These are phyloP conservation scores for Citeromyces matritensis DNA, from an alignment of 805 yeast genomes.

Conservation along the genomic window DNA sequence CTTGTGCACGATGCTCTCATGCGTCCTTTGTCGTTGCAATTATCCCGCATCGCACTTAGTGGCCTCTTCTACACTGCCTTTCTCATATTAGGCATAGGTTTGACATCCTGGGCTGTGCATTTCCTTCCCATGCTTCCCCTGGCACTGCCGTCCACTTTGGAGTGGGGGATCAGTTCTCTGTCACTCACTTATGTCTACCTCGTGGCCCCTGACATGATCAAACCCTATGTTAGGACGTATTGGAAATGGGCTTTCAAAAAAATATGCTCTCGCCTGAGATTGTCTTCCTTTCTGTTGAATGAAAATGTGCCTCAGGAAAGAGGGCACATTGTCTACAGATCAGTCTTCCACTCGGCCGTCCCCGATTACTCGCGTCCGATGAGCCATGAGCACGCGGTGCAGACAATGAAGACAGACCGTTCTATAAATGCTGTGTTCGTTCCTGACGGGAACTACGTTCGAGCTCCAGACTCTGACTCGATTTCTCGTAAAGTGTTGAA, in stretches of 20 bases:
- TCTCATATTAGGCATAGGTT: constrained; percentile 64
- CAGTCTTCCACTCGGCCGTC: constrained; percentile 21
- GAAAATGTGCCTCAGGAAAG: constrained; percentile 49
- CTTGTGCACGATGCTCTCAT: constrained; percentile 78
- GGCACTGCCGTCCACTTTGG: neutral
- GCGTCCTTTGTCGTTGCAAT: constrained; percentile 57
- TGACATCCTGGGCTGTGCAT: constrained; percentile 33
- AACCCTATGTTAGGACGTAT: constrained; percentile 17
- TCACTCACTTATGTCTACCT: neutral
- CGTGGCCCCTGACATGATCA: constrained; percentile 1
- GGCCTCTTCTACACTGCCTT: constrained; percentile 62
- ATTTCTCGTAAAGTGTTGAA: constrained; percentile 50
- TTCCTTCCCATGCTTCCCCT: constrained; percentile 11
- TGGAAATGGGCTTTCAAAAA: constrained; percentile 51
- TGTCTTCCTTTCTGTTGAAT: constrained; percentile 72
- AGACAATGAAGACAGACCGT: constrained; percentile 24
- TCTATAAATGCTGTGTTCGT: constrained; percentile 41
- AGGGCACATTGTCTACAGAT: constrained; percentile 50
- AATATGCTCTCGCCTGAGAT: constrained; percentile 40
- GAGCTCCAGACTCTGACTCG: constrained; percentile 81
- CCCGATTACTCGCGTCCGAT: constrained; percentile 48
- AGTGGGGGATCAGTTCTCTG: neutral
- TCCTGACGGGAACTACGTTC: constrained; percentile 67
- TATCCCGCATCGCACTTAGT: constrained; percentile 58
- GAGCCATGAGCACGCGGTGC: constrained; percentile 24